A percentile compares a stretch with the other conserved stretches of the same genome.
Conservation (phyloP, 805 yeast species). For the Candida silvicultrix region DNA sequence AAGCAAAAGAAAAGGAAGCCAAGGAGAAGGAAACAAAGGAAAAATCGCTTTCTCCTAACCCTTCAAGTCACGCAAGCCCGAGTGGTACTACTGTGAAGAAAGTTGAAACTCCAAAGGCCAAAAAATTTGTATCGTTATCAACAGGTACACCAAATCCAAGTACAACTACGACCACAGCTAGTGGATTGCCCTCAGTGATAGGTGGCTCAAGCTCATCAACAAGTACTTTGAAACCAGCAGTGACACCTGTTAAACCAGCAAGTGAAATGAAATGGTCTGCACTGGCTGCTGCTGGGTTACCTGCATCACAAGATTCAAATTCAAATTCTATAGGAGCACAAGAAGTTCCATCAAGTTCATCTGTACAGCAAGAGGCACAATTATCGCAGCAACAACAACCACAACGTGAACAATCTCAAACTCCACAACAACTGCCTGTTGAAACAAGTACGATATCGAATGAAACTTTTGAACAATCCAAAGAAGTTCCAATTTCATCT, state of each 20-base stretch:
- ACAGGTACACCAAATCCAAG: background rate
- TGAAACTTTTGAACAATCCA: no score
- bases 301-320: conserved; percentile 3
- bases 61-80: conserved; percentile 1
- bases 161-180: background rate
- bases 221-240: conserved; percentile 41
- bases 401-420: no score
- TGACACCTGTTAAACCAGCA: conserved; percentile 42
- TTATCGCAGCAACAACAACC: no score
- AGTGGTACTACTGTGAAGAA: conserved; percentile 1
- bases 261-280: conserved; percentile 50
- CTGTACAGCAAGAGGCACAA: conserved; percentile 6
- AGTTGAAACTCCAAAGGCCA: conserved; percentile 7
- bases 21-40: background rate
- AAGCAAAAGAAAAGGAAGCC: background rate
- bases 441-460: background rate
- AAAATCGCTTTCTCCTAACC: background rate
- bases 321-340: background rate
- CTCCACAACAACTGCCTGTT: background rate
- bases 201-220: background rate
- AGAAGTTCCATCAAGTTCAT: conserved; percentile 6
- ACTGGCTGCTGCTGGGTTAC: conserved; percentile 8
- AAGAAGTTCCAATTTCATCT: background rate
- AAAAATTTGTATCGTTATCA: conserved; percentile 1
- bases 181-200: conserved; percentile 6